Evolutionary conservation across 2,329 filamentous ascomycete genomes (phyloP).

Genomic region (Hypocreales sp.): DNA sequence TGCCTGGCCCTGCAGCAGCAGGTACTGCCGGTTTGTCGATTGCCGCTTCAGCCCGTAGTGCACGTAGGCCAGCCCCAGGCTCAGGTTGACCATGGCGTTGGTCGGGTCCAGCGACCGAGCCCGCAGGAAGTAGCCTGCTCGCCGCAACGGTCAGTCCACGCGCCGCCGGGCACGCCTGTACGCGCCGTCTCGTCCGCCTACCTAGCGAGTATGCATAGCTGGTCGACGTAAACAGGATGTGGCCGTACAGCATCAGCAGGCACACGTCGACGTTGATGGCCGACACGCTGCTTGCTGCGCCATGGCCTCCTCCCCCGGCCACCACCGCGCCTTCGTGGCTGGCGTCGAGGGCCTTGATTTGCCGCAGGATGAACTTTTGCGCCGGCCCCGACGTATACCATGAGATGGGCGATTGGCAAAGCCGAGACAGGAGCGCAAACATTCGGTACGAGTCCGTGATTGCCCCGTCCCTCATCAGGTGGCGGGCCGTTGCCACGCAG

Average conservation of each 20-base stretch:
- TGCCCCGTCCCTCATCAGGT: constrained; percentile 70
- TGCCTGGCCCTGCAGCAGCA: constrained; percentile 68
- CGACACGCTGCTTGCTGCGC: not conserved
- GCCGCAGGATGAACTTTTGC: constrained; percentile 82
- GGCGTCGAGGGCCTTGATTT: constrained; percentile 80
- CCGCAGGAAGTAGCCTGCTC: constrained; percentile 63
- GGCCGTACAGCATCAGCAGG: constrained; percentile 75
- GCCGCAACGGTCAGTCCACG: too few species aligned
- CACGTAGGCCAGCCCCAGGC: constrained; percentile 70
- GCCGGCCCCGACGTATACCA: constrained; percentile 70
- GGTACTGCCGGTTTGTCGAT: constrained; percentile 76
- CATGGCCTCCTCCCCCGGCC: not conserved
- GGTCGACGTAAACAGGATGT: constrained; percentile 72
- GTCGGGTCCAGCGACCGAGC: constrained; percentile 58
- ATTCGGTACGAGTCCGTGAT: constrained; percentile 76
- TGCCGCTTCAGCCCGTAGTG: constrained; percentile 83
- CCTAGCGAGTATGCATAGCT: constrained; percentile 73
- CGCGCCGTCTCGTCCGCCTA: too few species aligned
- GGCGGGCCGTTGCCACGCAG: constrained; percentile 57
- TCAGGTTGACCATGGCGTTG: constrained; percentile 68
- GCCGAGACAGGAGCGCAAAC: constrained; percentile 61
- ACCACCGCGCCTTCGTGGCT: too few species aligned
- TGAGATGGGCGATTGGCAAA: constrained; percentile 56
- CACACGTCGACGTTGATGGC: constrained; percentile 50
- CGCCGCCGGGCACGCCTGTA: too few species aligned